A percentile compares a stretch with the other conserved stretches of the same genome.
These are phyloP conservation scores for Aspergillus conjunctus DNA, from an alignment of 495 filamentous ascomycete genomes.

Conservation along the genomic window DNA sequence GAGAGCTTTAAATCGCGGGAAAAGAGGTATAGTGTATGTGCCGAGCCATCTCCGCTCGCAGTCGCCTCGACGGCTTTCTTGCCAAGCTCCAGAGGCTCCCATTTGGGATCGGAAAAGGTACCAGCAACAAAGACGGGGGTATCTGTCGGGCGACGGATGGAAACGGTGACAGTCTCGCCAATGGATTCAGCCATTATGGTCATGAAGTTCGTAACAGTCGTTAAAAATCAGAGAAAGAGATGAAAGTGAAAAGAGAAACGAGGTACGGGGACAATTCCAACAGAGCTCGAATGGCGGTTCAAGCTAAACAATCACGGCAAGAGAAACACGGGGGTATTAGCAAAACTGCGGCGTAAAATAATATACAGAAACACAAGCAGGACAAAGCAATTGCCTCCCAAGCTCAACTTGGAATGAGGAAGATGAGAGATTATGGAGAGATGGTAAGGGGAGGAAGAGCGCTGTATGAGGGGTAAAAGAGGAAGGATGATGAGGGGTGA, in stretches of 20 bases:
- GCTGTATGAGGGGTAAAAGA: constrained; percentile 15
- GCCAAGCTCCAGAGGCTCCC: no score
- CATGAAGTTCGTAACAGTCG: constrained; percentile 33
- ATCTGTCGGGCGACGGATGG: constrained; percentile 32
- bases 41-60: no score
- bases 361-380: constrained; percentile 24
- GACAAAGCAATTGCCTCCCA: constrained; percentile 18
- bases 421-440: background rate
- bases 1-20: no score
- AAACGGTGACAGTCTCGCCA: constrained; percentile 52
- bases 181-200: constrained; percentile 28
- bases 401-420: constrained; percentile 18
- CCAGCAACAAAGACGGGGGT: constrained; percentile 65
- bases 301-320: constrained; percentile 17
- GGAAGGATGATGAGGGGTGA: constrained; percentile 15
- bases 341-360: constrained; percentile 14
- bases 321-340: constrained; percentile 18
- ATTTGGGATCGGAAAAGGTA: constrained; percentile 53
- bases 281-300: constrained; percentile 1
- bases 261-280: background rate
- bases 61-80: no score
- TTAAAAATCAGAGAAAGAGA: constrained; percentile 20
- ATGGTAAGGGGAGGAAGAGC: background rate
- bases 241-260: constrained; percentile 15
- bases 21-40: no score